phyloP scores from a whole-genome alignment of 164 flowering plant genomes.

The Amborella trichopoda region DNA sequence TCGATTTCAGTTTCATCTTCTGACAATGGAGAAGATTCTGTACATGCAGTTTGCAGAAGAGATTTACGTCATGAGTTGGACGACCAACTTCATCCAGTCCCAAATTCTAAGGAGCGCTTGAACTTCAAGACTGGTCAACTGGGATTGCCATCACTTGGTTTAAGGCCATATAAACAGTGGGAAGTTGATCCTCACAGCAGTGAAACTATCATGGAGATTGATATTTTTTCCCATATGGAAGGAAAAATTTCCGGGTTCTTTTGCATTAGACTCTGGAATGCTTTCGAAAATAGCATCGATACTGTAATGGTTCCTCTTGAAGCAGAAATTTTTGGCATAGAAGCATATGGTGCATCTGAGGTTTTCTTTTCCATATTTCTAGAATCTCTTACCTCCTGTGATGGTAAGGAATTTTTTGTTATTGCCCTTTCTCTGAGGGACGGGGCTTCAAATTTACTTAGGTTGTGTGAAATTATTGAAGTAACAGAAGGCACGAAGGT shows the following conservation, averaged over 20 bases:
- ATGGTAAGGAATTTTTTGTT: constrained; percentile 17
- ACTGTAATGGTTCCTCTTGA: constrained; percentile 61
- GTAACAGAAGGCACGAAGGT: constrained; percentile 20
- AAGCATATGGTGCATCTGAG: constrained; percentile 12
- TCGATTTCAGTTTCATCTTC: constrained; percentile 35
- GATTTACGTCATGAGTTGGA: constrained; percentile 8
- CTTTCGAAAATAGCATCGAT: constrained; percentile 31
- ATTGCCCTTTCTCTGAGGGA: constrained; percentile 44
- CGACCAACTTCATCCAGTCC: constrained; percentile 9
- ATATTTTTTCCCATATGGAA: constrained; percentile 23
- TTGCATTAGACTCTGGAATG: constrained; percentile 38
- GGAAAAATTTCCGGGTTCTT: constrained; percentile 42
- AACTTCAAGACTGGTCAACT: constrained; percentile 18
- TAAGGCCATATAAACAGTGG: constrained; percentile 54
- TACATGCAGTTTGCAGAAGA: constrained; percentile 39
- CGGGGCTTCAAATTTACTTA: constrained; percentile 31
- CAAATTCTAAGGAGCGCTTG: constrained; percentile 27
- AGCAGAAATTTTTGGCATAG: constrained; percentile 25
- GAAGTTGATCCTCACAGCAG: constrained; percentile 36
- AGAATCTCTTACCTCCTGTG: constrained; percentile 28
- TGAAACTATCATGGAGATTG: constrained; percentile 41
- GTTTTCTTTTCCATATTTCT: constrained; percentile 33
- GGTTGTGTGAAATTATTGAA: constrained; percentile 35
- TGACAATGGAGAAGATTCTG: constrained; percentile 26
- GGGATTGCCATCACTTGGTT: constrained; percentile 31